These are phyloP conservation scores for Zhuliangozyma parablackwelliae DNA, from an alignment of 1,139 yeast genomes.

Conservation along the genomic window DNA sequence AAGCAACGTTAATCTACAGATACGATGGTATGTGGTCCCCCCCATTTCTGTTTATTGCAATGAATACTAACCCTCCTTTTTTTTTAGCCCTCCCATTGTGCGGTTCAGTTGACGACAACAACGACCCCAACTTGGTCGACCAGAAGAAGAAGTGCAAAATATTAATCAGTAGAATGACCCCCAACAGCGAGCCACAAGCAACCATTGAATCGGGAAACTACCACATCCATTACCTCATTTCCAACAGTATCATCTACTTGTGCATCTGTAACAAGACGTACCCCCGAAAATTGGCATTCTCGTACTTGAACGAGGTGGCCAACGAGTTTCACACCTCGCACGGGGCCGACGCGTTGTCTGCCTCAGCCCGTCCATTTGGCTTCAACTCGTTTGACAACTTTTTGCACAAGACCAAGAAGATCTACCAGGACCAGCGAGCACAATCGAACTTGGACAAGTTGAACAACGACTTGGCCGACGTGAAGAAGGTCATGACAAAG, in stretches of 20 bases:
- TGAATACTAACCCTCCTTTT: neutral
- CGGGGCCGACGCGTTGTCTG: conserved; percentile 62
- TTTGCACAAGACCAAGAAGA: conserved; percentile 79
- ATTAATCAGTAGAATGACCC: conserved; percentile 69
- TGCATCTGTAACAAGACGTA: conserved; percentile 74
- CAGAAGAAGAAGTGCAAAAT: conserved; percentile 85
- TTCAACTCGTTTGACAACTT: conserved; percentile 82
- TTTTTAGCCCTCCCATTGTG: conserved; percentile 73
- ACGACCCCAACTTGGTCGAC: conserved; percentile 48
- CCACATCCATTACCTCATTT: conserved; percentile 71
- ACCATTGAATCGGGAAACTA: conserved; percentile 75
- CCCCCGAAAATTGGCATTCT: conserved; percentile 85
- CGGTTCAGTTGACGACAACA: conserved; percentile 85
- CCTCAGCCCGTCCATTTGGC: conserved; percentile 78
- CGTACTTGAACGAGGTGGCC: conserved; percentile 77
- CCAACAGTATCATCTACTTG: conserved; percentile 64
- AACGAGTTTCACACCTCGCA: conserved; percentile 79
- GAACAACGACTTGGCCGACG: conserved; percentile 86
- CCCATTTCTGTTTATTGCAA: neutral
- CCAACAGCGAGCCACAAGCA: conserved; percentile 81
- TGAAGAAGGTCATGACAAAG: conserved; percentile 90
- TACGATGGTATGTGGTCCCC: conserved; percentile 54
- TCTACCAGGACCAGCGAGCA: conserved; percentile 88
- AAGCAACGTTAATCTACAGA: conserved; percentile 67
- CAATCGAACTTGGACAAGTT: conserved; percentile 82